Base-by-base conservation (phyloP, 805 yeast genomes). In the Candida maris region DNA sequence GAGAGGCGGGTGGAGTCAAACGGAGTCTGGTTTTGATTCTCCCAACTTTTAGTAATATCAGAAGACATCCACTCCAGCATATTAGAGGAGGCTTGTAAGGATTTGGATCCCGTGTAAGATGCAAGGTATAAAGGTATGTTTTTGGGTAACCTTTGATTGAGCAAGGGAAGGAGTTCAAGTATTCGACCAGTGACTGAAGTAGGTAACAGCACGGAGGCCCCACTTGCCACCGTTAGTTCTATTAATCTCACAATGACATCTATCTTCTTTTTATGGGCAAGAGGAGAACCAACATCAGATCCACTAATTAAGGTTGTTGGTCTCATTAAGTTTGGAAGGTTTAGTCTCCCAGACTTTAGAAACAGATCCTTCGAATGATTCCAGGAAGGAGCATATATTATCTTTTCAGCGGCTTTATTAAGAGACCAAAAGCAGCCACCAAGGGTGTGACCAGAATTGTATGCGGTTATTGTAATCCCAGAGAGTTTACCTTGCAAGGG, bases 61-160 rank as follows among this genome's bases (percentile, higher is more conserved):
- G 91, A 75, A 0, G 95, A 79, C 88, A 93, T 83, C 97, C 97
- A 93, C 64, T 93, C 98, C 19, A 91, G 63, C 81, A 93, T 84
- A 38, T 88, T 83, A 10, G 86, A 76, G 0, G 97, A 96, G 54
- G 84, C 86, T 18, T 82, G 73, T 38, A 93, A 59, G 4, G 82
- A 71, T 51, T 91, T 79, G 3, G 87, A 77, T 18, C 93, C 94
- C 0, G 88, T 79, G 49, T 78, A 80, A 3, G 95, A 78, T n/a
- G 85, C 62, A 39, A 87, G 70, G 22, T 85, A 65, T 7, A 93
- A 79, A 0, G 96, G 96, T 9, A 80, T 73, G 10, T 47, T 46
- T 6, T 34, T 29, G 9, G 51, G 42, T 8, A 56, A 45, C 6
- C 37, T 39, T 17, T 46, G 47, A 27, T 50, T 51, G 12, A 55